Base-by-base conservation (phyloP, 148 eudicot species). In the Mesembryanthemum crystallinum region DNA sequence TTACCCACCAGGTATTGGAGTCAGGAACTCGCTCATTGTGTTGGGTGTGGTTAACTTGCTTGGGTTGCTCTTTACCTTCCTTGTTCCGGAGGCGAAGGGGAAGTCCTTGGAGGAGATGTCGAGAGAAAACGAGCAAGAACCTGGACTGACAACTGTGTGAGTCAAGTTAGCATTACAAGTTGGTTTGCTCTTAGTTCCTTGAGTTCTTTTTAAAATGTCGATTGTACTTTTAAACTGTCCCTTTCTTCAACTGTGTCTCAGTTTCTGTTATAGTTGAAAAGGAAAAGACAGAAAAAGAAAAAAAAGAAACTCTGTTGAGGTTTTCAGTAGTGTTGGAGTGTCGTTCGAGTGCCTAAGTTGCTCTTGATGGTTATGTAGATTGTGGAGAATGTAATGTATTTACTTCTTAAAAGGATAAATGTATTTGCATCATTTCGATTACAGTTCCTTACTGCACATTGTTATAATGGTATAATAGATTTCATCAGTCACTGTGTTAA, bases 71-170 rank as follows among this genome's bases (percentile, higher is more conserved):
- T 87, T 77, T 66, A 89, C 90, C 13, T 83, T 87, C 81, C 78
- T 87, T 66, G 89, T 89, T 3, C 93, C 93, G 0, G 90, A 89
- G 80, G 78, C 86, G 0, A 89, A 89, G 55, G 90, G 90, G 8
- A 89, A 71, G 73, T 89, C 93, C 8, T 77, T 89, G 52, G 93
- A 89, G 79, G 93, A 89, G 20, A 77, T 89, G 42, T 85, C 89
- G 0, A 72, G 76, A n/a, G 93, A 89, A 73, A 80, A 84, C 32
- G 84, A 58, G 3, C 30, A 64, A 52, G 79, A 69, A 32, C 68
- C n/a, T 23, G 76, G 72, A 47, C 29, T 64, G 52, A 69, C n/a
- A n/a, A n/a, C 20, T 29, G 79, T 75, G 20, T 80, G 24, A 51
- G 24, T 49, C 29, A 30, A 35, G 43, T 32, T 77, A 49, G 20